Evolutionary conservation across 441 rosid genomes (phyloP).

Genomic region (Flueggea neowawraea): DNA sequence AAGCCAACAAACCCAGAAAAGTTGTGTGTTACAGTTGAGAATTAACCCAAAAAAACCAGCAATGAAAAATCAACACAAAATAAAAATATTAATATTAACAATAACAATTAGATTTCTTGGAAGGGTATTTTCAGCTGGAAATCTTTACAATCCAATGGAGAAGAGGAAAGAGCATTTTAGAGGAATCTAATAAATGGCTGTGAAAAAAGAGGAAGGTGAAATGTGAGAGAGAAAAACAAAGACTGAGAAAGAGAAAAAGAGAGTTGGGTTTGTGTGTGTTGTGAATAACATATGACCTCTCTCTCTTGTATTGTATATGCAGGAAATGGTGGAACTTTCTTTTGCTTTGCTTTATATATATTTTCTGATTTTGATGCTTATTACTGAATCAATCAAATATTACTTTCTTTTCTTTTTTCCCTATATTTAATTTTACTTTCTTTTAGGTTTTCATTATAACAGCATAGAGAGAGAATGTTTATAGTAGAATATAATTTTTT

Average conservation of each 20-base stretch:
- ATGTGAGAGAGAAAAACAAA: conserved; percentile 37
- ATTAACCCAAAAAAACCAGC: conserved; percentile 9
- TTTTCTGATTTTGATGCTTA: not conserved
- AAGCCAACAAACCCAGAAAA: conserved; percentile 45
- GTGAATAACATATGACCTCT: conserved; percentile 28
- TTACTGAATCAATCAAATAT: not conserved
- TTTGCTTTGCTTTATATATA: conserved; percentile 7
- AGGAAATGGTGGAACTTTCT: conserved; percentile 56
- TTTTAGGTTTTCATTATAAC: not conserved
- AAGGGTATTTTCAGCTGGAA: conserved; percentile 49
- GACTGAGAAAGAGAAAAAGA: conserved; percentile 31
- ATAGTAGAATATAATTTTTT: too few relatives aligned
- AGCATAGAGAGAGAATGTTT: not conserved
- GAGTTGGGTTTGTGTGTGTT: conserved; percentile 14
- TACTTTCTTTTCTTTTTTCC: conserved; percentile 14
- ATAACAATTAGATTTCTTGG: conserved; percentile 9
- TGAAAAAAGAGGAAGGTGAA: conserved; percentile 47
- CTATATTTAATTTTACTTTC: conserved; percentile 8
- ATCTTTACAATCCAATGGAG: conserved; percentile 68
- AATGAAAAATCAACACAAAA: conserved; percentile 28
- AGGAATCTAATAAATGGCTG: conserved; percentile 74
- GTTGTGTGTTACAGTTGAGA: conserved; percentile 21
- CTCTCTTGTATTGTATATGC: conserved; percentile 29
- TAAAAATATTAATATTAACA: conserved; percentile 2
- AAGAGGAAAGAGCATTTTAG: conserved; percentile 35